Base-by-base conservation (phyloP, 2,329 filamentous ascomycete genomes). In the Dactylellina drechsleri region DNA sequence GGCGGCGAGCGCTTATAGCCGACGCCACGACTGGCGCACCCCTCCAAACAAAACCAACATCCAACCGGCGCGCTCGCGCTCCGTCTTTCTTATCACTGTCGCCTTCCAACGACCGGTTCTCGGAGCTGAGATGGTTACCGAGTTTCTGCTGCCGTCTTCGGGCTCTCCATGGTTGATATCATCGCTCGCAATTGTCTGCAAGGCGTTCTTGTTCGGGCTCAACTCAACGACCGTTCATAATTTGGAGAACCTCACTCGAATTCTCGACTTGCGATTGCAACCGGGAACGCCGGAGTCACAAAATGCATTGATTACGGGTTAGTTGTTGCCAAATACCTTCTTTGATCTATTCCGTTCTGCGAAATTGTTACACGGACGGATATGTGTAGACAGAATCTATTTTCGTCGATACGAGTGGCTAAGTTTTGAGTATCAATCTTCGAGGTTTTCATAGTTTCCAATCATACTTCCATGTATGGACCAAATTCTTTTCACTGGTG, bases 391-490 rank as follows among this genome's bases (percentile, higher is more conserved):
- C 23, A 23, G 23, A 2, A 23, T 23, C 10, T 8, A 10, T 36
- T 10, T 36, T 10, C 10, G 6, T 36, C 6, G 10, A 10, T 36
- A 5, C 6, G 31, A 36, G 10, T 2, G 31, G 31, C 31, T 36
- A 36, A 36, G 31, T 36, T 36, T 36, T 36, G 79, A 18, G 52
- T 28, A 58, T 57, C 23, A 41, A 62, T 20, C 31, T 8, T 56
- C n/a, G 49, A 31, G 20, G 31, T 36, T 36, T 52, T 58, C 8
- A 57, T 50, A 93, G 92, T 95, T 41, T 94, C 91, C 57, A 96
- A 96, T 82, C 92, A 96, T 84, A 87, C 92, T 78, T 93, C 91
- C 81, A 90, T 96, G 91, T 95, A 90, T 60, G 61, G 23, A 23
- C 23, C 23, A 23, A 23, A 4, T 23, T 23, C 23, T 64, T 47